Evolutionary conservation across 2,329 filamentous ascomycete genomes (phyloP), one percentile per base, ranked within the genome.

Genomic region (Colletotrichum lini): DNA sequence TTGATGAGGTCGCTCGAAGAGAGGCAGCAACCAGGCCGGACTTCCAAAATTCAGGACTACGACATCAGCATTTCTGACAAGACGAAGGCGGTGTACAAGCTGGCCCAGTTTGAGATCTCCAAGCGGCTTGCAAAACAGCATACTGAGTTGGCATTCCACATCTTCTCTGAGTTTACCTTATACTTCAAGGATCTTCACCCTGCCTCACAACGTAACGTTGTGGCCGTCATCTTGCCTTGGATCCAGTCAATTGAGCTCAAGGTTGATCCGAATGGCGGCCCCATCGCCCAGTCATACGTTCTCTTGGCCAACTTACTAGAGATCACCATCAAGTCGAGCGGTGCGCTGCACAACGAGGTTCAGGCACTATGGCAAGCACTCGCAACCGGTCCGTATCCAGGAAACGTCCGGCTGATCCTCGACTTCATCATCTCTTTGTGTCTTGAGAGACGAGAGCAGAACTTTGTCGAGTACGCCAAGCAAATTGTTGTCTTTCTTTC

Each of bases 21-120:
- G 74, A 90, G 94, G 30, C 93, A 96, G 74, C 90, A 92, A 74
- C 93, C 80, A 66, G 82, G 83, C 3, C 85, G 93, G 74, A 96
- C 91, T 74, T 98, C 96, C 1, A 97, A 97, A 78, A 91, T 99
- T 8, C 94, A 98, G 79, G 96, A 99, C 79, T 97, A 98, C 70
- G 96, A 99, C 77, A 98, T 99, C 77, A 98, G 95, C 79, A 96
- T 99, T 69, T 97, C 96, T 0, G 97, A 99, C 82, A 98, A 98
- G 82, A 99, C 97, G 0, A 97, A 97, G 75, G 95, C 96, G 0
- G 96, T 99, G 3, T 99, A 98, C 83, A 99, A 99, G 82, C 87
- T 97, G 54, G 96, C 97, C 0, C 96, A 99, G 78, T 98, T 98
- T 75, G 96, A 98, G 79, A 97, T 97, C 26, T 98, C 96, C 0